phyloP scores from a whole-genome alignment of 2,329 filamentous ascomycete genomes.

The Fusarium nygamai region DNA sequence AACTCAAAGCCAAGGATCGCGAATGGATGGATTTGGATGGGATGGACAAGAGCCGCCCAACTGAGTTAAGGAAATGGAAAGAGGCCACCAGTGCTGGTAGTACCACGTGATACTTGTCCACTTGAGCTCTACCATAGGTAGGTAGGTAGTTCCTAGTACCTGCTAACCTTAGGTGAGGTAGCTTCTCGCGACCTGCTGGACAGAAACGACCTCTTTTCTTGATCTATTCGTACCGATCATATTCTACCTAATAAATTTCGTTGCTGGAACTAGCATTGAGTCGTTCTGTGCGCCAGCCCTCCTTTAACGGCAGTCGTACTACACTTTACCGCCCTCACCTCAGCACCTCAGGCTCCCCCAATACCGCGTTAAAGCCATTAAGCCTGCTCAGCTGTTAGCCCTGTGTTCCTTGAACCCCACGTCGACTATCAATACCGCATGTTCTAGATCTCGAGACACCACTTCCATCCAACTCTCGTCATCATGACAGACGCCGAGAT shows the following conservation, averaged over 20 bases:
- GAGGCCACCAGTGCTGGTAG: background rate
- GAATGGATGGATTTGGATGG: constrained; percentile 17
- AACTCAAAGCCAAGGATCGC: constrained; percentile 15
- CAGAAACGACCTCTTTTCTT: constrained; percentile 31
- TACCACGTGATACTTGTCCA: constrained; percentile 42
- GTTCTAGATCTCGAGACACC: constrained; percentile 17
- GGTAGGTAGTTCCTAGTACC: background rate
- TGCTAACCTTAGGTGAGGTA: background rate
- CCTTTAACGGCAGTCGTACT: constrained; percentile 2
- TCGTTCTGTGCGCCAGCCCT: background rate
- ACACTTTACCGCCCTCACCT: constrained; percentile 2
- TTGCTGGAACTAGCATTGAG: background rate
- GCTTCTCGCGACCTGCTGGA: constrained; percentile 15
- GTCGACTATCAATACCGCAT: constrained; percentile 36
- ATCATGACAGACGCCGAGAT: constrained; percentile 46
- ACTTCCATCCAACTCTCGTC: constrained; percentile 2
- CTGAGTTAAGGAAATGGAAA: background rate
- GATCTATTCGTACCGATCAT: background rate
- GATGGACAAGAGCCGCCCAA: constrained; percentile 18
- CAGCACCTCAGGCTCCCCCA: background rate
- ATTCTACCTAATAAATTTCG: constrained; percentile 11
- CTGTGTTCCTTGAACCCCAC: constrained; percentile 29
- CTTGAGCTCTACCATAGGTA: constrained; percentile 6
- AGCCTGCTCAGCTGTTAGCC: constrained; percentile 17
- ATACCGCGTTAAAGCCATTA: constrained; percentile 3